A percentile compares a stretch with the other conserved stretches of the same genome.
Evolutionary conservation across 169 alveolate genomes (phyloP).

Genomic region (Cardiosporidium cionae): DNA sequence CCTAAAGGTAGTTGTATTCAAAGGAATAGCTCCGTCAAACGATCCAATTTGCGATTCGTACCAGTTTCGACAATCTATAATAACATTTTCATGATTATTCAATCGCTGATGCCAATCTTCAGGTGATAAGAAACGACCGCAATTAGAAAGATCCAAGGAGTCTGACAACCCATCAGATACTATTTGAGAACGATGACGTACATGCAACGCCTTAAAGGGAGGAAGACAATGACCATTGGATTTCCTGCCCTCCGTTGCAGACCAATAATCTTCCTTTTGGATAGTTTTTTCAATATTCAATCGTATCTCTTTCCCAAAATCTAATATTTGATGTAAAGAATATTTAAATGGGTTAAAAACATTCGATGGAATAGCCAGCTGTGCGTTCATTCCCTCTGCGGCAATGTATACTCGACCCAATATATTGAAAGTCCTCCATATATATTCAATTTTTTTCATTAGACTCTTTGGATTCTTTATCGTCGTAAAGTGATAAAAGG

Average conservation of each 20-base stretch:
- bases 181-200: constrained; percentile 26
- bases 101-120: not conserved
- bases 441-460: constrained; percentile 17
- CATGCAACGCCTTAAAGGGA: constrained; percentile 22
- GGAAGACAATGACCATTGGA: constrained; percentile 4
- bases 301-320: constrained; percentile 4
- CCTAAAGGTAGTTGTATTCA: constrained; percentile 22
- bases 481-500: constrained; percentile 22
- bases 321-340: constrained; percentile 15
- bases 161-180: constrained; percentile 27
- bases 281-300: constrained; percentile 6
- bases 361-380: constrained; percentile 25
- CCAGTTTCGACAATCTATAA: constrained; percentile 30
- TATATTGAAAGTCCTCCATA: constrained; percentile 21
- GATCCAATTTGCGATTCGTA: constrained; percentile 27
- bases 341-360: not conserved
- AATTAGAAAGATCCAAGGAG: not conserved
- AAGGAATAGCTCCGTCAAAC: constrained; percentile 21
- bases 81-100: not conserved
- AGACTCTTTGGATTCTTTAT: constrained; percentile 2
- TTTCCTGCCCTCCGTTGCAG: not conserved
- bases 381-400: constrained; percentile 35
- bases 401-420: constrained; percentile 42
- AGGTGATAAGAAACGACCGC: not conserved
- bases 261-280: not conserved